phyloP scores from a whole-genome alignment of 192 early-diverging fungal genomes.

The Funneliformis mosseae region DNA sequence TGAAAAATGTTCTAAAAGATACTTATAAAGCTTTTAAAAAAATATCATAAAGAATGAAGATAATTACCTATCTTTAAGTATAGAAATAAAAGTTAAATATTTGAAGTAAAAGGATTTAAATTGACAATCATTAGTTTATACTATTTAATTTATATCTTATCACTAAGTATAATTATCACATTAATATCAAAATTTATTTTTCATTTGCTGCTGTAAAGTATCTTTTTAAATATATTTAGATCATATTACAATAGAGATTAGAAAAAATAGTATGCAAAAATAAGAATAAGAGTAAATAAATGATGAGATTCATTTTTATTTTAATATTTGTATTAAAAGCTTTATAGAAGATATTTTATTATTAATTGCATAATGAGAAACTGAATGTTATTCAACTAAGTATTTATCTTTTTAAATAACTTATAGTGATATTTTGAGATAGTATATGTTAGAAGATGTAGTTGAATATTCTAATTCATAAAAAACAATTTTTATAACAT shows the following conservation, averaged over 20 bases:
- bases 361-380: slow-evolving; percentile 27
- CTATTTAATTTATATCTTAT: slow-evolving; percentile 39
- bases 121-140: slow-evolving; percentile 43
- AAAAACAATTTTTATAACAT: too few relatives aligned
- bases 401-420: too few relatives aligned
- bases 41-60: slow-evolving; percentile 27
- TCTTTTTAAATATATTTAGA: slow-evolving; percentile 46
- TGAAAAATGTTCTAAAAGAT: slow-evolving; percentile 38
- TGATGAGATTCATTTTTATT: slow-evolving; percentile 3
- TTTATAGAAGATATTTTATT: slow-evolving; percentile 37
- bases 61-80: slow-evolving; percentile 38
- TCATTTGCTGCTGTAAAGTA: slow-evolving; percentile 43
- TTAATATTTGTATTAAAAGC: slow-evolving; percentile 37
- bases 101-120: not conserved
- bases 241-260: slow-evolving; percentile 17
- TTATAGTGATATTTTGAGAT: too few relatives aligned
- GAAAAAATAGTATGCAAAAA: too few relatives aligned
- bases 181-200: slow-evolving; percentile 43
- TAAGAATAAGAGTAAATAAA: not conserved
- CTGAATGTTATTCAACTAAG: too few relatives aligned
- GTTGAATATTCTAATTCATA: too few relatives aligned
- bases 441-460: too few relatives aligned
- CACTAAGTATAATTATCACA: slow-evolving; percentile 43
- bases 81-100: too few relatives aligned
- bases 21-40: slow-evolving; percentile 5